phyloP scores from a whole-genome alignment of 2,329 filamentous ascomycete genomes.

The Fusarium ambrosium region DNA sequence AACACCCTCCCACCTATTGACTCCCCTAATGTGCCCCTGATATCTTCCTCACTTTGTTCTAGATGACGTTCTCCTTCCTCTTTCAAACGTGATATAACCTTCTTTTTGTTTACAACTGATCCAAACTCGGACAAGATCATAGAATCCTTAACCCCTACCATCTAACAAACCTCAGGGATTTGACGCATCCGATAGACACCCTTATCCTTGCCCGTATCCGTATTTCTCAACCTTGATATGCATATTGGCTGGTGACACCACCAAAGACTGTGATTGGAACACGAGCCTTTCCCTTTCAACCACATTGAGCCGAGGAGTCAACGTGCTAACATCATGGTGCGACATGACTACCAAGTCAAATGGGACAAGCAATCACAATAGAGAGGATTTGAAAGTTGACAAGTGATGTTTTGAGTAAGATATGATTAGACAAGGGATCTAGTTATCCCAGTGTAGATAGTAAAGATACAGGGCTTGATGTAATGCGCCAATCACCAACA shows the following conservation, averaged over 20 bases:
- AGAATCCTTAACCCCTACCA: slow-evolving; percentile 4
- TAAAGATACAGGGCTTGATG: slow-evolving; percentile 14
- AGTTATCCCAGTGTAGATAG: slow-evolving; percentile 10
- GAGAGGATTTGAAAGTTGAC: slow-evolving; percentile 5
- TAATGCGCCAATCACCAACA: slow-evolving; percentile 10
- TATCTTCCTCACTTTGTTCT: not conserved
- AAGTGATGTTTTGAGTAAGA: slow-evolving; percentile 16
- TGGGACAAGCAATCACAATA: not conserved
- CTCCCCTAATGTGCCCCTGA: not conserved
- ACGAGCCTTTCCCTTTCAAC: not conserved
- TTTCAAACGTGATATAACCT: not conserved
- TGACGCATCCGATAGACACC: slow-evolving; percentile 7
- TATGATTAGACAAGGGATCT: slow-evolving; percentile 3
- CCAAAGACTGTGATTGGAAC: not conserved
- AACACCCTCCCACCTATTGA: not conserved
- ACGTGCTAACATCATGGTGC: not conserved
- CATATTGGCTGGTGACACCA: slow-evolving; percentile 6
- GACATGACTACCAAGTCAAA: not conserved
- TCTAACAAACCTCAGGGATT: slow-evolving; percentile 8
- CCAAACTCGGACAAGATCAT: not conserved
- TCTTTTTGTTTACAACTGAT: not conserved
- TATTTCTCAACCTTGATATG: slow-evolving; percentile 6
- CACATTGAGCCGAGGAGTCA: not conserved
- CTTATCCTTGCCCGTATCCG: slow-evolving; percentile 22
- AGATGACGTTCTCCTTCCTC: not conserved